Percentiles rank a stretch among this genome's conserved stretches.
phyloP scores from a whole-genome alignment of 2,329 filamentous ascomycete species.

The Pyrenochaeta sp. region DNA sequence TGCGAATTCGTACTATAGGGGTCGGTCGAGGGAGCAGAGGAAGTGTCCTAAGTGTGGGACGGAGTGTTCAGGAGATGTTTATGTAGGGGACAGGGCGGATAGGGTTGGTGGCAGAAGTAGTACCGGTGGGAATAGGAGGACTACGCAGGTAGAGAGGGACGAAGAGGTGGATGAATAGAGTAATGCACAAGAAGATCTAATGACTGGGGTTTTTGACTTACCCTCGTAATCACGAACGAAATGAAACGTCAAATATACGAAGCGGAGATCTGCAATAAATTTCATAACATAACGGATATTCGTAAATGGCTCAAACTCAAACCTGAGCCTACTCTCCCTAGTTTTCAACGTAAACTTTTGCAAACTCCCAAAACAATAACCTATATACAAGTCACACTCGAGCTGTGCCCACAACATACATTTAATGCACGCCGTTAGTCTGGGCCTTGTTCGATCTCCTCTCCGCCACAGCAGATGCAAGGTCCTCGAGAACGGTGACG shows the following conservation, averaged over 20 bases:
- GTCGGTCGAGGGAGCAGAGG: slow-evolving; percentile 19
- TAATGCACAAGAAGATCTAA: too few species aligned
- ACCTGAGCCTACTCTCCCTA: background rate
- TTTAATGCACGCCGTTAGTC: slow-evolving; percentile 37
- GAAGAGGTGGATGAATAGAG: slow-evolving; percentile 12
- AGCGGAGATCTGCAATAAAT: background rate
- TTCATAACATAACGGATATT: background rate
- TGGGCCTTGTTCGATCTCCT: slow-evolving; percentile 64
- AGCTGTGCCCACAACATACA: background rate
- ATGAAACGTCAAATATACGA: background rate
- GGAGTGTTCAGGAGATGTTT: slow-evolving; percentile 61
- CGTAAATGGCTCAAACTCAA: background rate
- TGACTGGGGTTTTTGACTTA: too few species aligned
- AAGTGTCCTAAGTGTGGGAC: slow-evolving; percentile 45
- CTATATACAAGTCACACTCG: slow-evolving; percentile 19
- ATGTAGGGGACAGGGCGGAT: slow-evolving; percentile 46
- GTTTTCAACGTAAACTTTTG: background rate
- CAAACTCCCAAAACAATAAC: slow-evolving; percentile 1
- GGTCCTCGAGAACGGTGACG: slow-evolving; percentile 79
- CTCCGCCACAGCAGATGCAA: slow-evolving; percentile 82
- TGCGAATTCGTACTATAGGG: slow-evolving; percentile 41
- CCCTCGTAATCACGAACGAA: background rate
- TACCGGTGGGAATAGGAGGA: slow-evolving; percentile 11
- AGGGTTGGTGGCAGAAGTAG: slow-evolving; percentile 16
- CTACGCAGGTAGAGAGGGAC: slow-evolving; percentile 7